Evolutionary conservation across 2,329 filamentous ascomycete genomes (phyloP).

Genomic region (Aureobasidium musti): DNA sequence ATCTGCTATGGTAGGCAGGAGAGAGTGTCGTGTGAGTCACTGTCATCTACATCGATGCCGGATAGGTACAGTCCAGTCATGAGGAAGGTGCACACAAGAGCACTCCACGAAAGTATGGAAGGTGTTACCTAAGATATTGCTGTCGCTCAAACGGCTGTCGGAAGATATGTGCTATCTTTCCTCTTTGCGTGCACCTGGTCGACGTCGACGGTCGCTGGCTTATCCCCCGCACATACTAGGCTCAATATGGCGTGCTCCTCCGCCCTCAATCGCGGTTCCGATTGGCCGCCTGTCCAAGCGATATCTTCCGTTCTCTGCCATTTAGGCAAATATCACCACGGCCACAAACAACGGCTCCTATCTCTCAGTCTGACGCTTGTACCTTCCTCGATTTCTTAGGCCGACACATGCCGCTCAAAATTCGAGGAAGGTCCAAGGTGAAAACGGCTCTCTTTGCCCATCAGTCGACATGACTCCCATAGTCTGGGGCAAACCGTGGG

Average conservation of each 20-base stretch:
- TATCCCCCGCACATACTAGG: slow-evolving; percentile 10
- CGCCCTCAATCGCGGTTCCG: background rate
- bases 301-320: background rate
- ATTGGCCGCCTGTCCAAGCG: background rate
- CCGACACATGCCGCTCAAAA: background rate
- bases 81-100: background rate
- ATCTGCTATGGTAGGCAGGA: background rate
- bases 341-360: background rate
- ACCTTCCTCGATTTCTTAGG: background rate
- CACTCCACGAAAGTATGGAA: background rate
- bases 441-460: slow-evolving; percentile 5
- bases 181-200: background rate
- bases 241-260: background rate
- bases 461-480: background rate
- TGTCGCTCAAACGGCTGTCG: slow-evolving; percentile 3
- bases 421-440: slow-evolving; percentile 26
- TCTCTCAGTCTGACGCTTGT: slow-evolving; percentile 22
- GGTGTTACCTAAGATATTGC: background rate
- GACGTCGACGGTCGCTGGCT: slow-evolving; percentile 1
- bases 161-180: background rate
- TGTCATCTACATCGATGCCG: background rate
- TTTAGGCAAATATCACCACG: slow-evolving; percentile 6
- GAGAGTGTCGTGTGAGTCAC: background rate
- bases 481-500: slow-evolving; percentile 16
- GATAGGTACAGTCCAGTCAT: background rate